Conservation (phyloP, 2,329 filamentous ascomycete genomes). For the Chaetothyriales sp. region DNA sequence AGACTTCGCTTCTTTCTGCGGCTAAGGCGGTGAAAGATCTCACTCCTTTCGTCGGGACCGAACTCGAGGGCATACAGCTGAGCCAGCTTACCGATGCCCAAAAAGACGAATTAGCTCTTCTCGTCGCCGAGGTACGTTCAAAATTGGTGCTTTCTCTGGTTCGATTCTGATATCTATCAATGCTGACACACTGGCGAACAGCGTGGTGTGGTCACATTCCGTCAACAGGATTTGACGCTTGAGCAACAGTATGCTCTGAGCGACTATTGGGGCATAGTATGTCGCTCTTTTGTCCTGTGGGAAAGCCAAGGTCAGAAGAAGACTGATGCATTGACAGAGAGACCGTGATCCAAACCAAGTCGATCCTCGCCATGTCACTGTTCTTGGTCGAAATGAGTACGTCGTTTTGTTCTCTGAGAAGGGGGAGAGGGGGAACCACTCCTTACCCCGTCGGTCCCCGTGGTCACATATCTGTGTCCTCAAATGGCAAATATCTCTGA, state of each 20-base stretch:
- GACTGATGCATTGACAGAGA: constrained; percentile 2
- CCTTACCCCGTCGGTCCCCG: not conserved
- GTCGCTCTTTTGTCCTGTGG: too few relatives aligned
- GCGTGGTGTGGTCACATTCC: constrained; percentile 16
- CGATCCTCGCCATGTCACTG: constrained; percentile 17
- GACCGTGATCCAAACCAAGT: constrained; percentile 17
- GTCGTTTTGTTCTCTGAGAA: not conserved
- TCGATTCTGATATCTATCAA: too few relatives aligned
- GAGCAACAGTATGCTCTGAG: constrained; percentile 13
- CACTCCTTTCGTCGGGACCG: constrained; percentile 29
- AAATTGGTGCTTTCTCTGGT: too few relatives aligned
- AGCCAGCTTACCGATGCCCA: constrained; percentile 32
- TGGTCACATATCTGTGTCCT: too few relatives aligned
- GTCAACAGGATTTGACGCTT: constrained; percentile 12
- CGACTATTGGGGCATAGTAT: constrained; percentile 10
- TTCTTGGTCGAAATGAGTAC: constrained; percentile 16
- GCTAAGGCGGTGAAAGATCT: constrained; percentile 28
- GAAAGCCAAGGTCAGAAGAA: too few relatives aligned
- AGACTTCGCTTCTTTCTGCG: constrained; percentile 26
- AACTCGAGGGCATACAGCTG: constrained; percentile 32
- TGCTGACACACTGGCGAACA: too few relatives aligned
- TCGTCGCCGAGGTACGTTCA: constrained; percentile 43
- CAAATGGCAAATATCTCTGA: too few relatives aligned
- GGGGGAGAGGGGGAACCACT: not conserved
- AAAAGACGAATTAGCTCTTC: constrained; percentile 41